Conservation (phyloP, 2,329 filamentous ascomycete genomes). For the Botryotinia calthae region DNA sequence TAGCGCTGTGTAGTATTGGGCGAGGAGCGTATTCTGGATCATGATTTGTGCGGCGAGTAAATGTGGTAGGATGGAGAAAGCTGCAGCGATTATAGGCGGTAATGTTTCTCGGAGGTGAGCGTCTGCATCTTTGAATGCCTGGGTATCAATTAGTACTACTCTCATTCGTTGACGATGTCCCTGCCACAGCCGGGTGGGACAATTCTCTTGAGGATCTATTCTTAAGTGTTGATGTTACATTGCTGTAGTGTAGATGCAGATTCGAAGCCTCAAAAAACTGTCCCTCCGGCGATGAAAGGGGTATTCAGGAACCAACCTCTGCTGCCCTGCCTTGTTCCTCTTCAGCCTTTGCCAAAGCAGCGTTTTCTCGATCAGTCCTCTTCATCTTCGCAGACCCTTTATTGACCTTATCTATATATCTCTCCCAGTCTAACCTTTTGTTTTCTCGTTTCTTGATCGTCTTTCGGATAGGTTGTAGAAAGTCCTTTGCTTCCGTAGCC, state of each 20-base stretch:
- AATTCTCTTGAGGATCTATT: neutral
- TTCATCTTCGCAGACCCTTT: conserved; percentile 67
- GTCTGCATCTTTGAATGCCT: conserved; percentile 74
- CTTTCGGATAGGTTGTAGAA: conserved; percentile 71
- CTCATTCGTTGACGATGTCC: conserved; percentile 22
- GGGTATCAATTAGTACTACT: conserved; percentile 23
- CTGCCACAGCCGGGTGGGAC: neutral
- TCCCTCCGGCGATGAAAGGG: neutral
- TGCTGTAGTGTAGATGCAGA: neutral
- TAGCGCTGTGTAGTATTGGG: conserved; percentile 73
- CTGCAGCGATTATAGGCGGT: conserved; percentile 67
- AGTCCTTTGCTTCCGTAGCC: conserved; percentile 65
- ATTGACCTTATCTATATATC: conserved; percentile 69
- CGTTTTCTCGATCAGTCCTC: conserved; percentile 71
- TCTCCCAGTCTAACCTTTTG: conserved; percentile 77
- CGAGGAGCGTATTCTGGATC: conserved; percentile 75
- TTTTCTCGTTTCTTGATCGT: conserved; percentile 83
- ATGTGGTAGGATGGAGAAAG: conserved; percentile 71
- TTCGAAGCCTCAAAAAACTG: neutral
- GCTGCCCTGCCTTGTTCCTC: conserved; percentile 63
- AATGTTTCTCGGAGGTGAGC: conserved; percentile 69
- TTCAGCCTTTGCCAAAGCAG: conserved; percentile 67
- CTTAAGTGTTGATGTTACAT: neutral
- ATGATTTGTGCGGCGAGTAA: conserved; percentile 68
- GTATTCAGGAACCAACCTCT: conserved; percentile 49